Percentiles rank a stretch among this genome's conserved stretches.
Evolutionary conservation across 2,329 filamentous ascomycete genomes (phyloP).

Genomic region (Botrytis paeoniae): DNA sequence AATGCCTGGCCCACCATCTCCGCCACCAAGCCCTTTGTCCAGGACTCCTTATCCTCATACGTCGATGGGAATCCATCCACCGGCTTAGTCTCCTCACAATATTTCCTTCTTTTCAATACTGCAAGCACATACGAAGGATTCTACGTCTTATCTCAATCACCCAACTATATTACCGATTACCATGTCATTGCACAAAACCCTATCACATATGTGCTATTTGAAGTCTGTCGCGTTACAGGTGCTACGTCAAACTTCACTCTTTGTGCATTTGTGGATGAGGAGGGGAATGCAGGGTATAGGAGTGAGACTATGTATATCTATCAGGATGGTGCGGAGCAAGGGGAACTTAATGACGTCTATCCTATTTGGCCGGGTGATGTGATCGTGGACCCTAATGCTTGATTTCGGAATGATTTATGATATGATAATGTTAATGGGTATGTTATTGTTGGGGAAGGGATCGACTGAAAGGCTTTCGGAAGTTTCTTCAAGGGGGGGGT

Average conservation of each 20-base stretch:
- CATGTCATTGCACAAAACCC: background rate
- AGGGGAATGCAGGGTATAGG: background rate
- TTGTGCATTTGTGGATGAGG: slow-evolving; percentile 2
- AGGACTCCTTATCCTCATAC: background rate
- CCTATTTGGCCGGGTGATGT: slow-evolving; percentile 6
- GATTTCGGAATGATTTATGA: background rate
- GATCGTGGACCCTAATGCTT: background rate
- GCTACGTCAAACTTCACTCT: slow-evolving; percentile 7
- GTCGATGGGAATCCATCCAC: slow-evolving; percentile 1
- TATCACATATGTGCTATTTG: background rate
- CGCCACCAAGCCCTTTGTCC: background rate
- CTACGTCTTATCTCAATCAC: background rate
- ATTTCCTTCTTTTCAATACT: background rate
- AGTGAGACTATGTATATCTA: background rate
- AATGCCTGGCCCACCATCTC: background rate
- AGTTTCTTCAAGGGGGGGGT: too few species aligned
- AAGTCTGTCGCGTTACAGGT: background rate
- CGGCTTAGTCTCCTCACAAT: background rate
- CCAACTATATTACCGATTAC: background rate
- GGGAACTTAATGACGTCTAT: background rate
- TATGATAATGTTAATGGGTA: background rate
- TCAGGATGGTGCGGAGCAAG: background rate
- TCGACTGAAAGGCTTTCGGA: too few species aligned
- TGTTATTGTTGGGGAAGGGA: too few species aligned
- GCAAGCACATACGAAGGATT: background rate